Conservation (phyloP, 2,329 filamentous ascomycete species). For the Lecanicillium sp. region DNA sequence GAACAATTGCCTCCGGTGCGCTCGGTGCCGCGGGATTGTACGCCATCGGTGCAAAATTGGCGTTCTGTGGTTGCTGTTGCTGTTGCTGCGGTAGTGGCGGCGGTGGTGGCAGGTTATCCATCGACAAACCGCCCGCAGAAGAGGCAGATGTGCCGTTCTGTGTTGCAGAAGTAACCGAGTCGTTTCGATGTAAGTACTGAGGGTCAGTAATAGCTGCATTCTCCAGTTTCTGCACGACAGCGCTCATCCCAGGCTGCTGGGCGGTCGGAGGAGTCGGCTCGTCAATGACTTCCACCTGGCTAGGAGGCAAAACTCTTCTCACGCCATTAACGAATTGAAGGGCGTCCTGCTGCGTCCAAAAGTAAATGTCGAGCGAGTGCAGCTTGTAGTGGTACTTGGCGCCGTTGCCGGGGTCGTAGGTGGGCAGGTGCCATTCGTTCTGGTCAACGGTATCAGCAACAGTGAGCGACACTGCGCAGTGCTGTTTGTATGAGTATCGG, state of each 20-base stretch:
- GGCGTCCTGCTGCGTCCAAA: conserved; percentile 69
- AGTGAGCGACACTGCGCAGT: conserved; percentile 60
- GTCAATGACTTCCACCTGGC: conserved; percentile 56
- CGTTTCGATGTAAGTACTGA: conserved; percentile 29
- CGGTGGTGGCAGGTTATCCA: conserved; percentile 13
- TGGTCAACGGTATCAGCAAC: conserved; percentile 47
- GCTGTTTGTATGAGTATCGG: conserved; percentile 66
- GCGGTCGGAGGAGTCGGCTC: conserved; percentile 47
- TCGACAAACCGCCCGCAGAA: conserved; percentile 8
- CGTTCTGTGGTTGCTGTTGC: conserved; percentile 19
- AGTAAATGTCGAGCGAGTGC: conserved; percentile 69
- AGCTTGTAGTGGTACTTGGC: conserved; percentile 74
- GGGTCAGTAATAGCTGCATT: conserved; percentile 58
- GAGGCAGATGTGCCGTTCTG: conserved; percentile 15
- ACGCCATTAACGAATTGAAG: conserved; percentile 62
- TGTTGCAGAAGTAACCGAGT: conserved; percentile 12
- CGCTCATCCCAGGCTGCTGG: conserved; percentile 46
- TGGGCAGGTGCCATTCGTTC: conserved; percentile 68
- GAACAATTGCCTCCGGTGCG: conserved; percentile 62
- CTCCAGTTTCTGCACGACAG: conserved; percentile 68
- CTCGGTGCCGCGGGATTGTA: conserved; percentile 76
- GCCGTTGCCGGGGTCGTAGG: conserved; percentile 64
- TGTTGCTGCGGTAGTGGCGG: conserved; percentile 23
- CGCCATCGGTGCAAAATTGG: conserved; percentile 55
- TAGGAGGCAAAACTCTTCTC: conserved; percentile 53